Base-by-base conservation (phyloP, 371 early-diverging fungal genomes). In the Syncephalastrum racemosum region DNA sequence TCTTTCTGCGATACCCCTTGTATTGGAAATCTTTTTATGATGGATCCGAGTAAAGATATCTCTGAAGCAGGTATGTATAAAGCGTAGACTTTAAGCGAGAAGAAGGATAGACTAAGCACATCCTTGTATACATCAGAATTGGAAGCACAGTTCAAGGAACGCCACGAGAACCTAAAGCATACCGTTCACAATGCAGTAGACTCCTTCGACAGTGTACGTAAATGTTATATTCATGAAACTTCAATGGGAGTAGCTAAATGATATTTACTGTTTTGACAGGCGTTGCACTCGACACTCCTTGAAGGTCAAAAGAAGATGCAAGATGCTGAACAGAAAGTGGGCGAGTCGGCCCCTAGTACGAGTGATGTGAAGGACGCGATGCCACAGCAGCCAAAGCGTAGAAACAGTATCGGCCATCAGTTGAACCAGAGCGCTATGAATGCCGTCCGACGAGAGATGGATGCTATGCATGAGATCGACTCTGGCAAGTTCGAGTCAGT, bases 341-440 rank as follows among this genome's bases (percentile, higher is more conserved):
- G 42, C 22, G 44, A 27, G 16, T 23, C 39, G 16, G 2, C 53
- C 12, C 16, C 53, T 15, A 25, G 3, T 15, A 13, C 27, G 20
- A 43, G 36, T 31, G 36, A 10, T 31, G 10, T 31, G 10, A 43
- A 20, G 25, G 40, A 39, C 2, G 19, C 13, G 23, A 24, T 40
- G 24, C 15, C 22, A 19, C 47, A 45, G 18, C 47, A 46, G n/a
- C 20, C 47, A 22, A 46, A 39, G 22, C 23, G 39, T 4, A 18
- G 16, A 12, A 15, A 59, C 15, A 47, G 42, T 20, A 42, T 63
- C 5, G 58, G 58, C 4, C 46, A 58, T 14, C 24, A 45, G 4
- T 18, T 63, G 14, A 63, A 63, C 46, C 40, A 57, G 18, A 53
- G 58, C 45, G 63, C 53, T 6, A 63, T 63, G 63, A 51, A 58